Base-by-base conservation (phyloP, 164 flowering plant genomes). In the Hamamelis virginiana region DNA sequence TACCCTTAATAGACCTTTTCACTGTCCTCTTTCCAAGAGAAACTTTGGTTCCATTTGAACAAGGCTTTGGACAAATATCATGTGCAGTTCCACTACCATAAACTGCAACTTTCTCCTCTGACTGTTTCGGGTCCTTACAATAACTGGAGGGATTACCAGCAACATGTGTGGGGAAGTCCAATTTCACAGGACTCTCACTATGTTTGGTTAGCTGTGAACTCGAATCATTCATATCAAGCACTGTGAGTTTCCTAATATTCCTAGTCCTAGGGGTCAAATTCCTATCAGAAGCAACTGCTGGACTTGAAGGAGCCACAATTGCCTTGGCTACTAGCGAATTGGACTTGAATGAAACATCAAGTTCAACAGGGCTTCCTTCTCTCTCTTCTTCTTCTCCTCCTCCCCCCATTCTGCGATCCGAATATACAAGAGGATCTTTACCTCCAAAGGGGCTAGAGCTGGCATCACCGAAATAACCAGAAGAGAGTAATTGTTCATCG, bases 301-400 rank as follows among this genome's bases (percentile, higher is more conserved):
- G 75, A 38, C 76, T 74, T 11, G 86, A 58, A 48, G 91, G 77
- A 47, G 82, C 19, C 63, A 74, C 68, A 68, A 85, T 77, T 41
- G 87, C 80, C 78, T 89, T 88, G 21, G 96, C 96, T 6, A 93
- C 87, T 53, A 93, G 68, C 15, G 87, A 77, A 79, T 91, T 88
- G 15, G 95, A 91, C 64, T 87, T 88, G 67, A 93, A 91, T 21
- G 90, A 83, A 69, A 93, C 87, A 82, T 91, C 94, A 46, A 92
- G 87, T 67, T 88, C 89, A n/a, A 88, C 78, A 5, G 89, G 82
- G 26, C 86, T 83, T 15, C 74, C 76, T 33, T 76, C 86, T 77
- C 88, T 84, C 67, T 70, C 77, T 59, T 64, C 75, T 21, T 74
- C 79, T 23, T 21, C 76, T 56, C 55, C 59, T 56, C 11, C 44